phyloP scores from a whole-genome alignment of 768 basidiomycete species.

The Leccinum imitatum region DNA sequence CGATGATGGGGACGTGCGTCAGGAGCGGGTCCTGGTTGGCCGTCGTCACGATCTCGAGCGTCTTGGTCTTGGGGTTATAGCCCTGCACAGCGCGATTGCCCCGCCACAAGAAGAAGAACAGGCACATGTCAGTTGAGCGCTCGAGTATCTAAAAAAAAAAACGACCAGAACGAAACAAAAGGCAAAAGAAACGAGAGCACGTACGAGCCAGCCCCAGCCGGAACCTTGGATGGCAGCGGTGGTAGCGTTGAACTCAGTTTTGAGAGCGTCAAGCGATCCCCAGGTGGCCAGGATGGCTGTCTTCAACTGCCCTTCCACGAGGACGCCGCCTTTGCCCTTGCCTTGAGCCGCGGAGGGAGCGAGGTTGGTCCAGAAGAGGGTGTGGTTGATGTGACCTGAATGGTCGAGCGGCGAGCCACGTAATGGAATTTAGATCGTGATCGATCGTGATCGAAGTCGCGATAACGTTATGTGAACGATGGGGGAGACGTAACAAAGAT shows the following conservation, averaged over 20 bases:
- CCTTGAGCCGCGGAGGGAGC: conserved; percentile 55
- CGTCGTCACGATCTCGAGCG: conserved; percentile 87
- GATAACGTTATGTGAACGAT: conserved; percentile 4
- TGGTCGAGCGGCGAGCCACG: background rate
- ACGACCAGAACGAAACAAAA: conserved; percentile 30
- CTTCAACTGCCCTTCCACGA: conserved; percentile 66
- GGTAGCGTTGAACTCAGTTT: conserved; percentile 80
- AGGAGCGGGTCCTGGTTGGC: conserved; percentile 94
- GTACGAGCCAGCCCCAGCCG: conserved; percentile 95
- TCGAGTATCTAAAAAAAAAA: background rate
- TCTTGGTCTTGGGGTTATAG: conserved; percentile 59
- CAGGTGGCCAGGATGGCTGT: conserved; percentile 59
- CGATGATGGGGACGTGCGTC: conserved; percentile 75
- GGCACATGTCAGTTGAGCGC: background rate
- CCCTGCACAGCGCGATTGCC: conserved; percentile 46
- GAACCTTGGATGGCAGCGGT: conserved; percentile 89
- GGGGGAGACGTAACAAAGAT: background rate
- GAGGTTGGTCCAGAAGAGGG: conserved; percentile 95
- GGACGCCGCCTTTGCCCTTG: conserved; percentile 59
- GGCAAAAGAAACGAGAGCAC: background rate
- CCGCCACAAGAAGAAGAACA: background rate
- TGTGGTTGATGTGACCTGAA: conserved; percentile 87
- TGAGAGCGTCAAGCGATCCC: conserved; percentile 68
- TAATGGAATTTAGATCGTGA: background rate
- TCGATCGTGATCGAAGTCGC: conserved; percentile 9